phyloP scores from a whole-genome alignment of 768 basidiomycete genomes.

The Suillus alpinus region DNA sequence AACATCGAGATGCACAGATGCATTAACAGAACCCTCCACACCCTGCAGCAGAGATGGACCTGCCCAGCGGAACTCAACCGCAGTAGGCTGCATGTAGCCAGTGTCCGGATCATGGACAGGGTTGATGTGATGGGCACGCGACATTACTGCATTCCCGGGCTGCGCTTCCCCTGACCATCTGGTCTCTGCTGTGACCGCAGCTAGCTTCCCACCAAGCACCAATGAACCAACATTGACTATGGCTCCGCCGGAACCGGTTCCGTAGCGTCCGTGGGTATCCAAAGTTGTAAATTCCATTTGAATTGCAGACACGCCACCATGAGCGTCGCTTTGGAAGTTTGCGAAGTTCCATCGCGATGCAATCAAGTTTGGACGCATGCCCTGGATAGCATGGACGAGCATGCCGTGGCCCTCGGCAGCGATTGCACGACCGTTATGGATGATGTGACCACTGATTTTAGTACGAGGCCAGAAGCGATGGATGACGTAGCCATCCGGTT shows the following conservation, averaged over 20 bases:
- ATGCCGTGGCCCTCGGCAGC: conserved; percentile 66
- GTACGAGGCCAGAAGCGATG: conserved; percentile 89
- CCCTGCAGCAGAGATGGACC: conserved; percentile 59
- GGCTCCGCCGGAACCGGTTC: conserved; percentile 79
- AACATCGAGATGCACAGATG: conserved; percentile 54
- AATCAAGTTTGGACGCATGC: conserved; percentile 94
- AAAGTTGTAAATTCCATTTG: conserved; percentile 96
- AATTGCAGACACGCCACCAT: conserved; percentile 77
- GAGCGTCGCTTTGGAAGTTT: conserved; percentile 77
- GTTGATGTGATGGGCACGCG: conserved; percentile 64
- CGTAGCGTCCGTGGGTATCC: conserved; percentile 73
- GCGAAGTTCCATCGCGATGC: conserved; percentile 95
- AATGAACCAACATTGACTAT: conserved; percentile 82
- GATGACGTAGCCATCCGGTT: conserved; percentile 81
- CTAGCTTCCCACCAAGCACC: conserved; percentile 78
- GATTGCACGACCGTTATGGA: conserved; percentile 60
- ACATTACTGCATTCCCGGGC: conserved; percentile 49
- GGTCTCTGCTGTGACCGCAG: conserved; percentile 75
- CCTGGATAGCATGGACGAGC: conserved; percentile 96
- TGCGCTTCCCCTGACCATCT: conserved; percentile 64
- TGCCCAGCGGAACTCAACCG: conserved; percentile 75
- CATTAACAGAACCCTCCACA: conserved; percentile 52
- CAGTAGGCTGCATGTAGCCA: conserved; percentile 70
- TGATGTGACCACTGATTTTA: conserved; percentile 61
- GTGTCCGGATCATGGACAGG: conserved; percentile 72